Base-by-base conservation (phyloP, 345 rosid species). In the Moringa oleifera region DNA sequence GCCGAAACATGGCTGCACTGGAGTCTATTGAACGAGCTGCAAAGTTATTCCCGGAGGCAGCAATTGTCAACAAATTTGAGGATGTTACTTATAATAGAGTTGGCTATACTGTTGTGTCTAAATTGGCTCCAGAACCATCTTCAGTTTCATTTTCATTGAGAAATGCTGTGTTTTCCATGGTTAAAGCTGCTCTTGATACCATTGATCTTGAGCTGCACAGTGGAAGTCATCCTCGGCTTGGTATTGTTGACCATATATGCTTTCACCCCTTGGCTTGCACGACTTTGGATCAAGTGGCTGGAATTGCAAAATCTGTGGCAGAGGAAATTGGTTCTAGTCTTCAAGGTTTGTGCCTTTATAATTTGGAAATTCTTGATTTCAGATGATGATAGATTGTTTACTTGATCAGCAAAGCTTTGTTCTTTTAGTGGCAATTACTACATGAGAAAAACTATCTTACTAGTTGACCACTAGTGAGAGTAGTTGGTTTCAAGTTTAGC, bases 161-260 rank as follows among this genome's bases (percentile, higher is more conserved):
- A 73, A 62, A 60, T 57, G 77, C 86, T 3, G 90, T 77, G 24
- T 74, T 88, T 79, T 82, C 98, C 17, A 88, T 90, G 87, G 90
- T 90, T 68, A 80, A 82, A 73, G 78, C 89, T 71, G 94, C 98
- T 55, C 77, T 87, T 36, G 83, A 81, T 54, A 68, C 78, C 0
- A 82, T 90, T 56, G 79, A 79, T 54, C 79, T 90, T 50, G 85
- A 75, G 77, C 75, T 59, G 58, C 98, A 93, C 53, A 70, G 57
- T 55, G 98, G 96, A 55, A 85, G 81, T 62, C 98, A 88, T 80
- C 96, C 97, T 31, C 80, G 96, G 23, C 91, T 90, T 67, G 97
- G 97, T 68, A 96, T 93, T 50, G 91, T 93, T 36, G 98, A 93
- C 55, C 97, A 93, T 69, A 77, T 88, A 59, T 90, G 98, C 75